Conservation (phyloP, 148 eudicot genomes). For the Fagopyrum esculentum region DNA sequence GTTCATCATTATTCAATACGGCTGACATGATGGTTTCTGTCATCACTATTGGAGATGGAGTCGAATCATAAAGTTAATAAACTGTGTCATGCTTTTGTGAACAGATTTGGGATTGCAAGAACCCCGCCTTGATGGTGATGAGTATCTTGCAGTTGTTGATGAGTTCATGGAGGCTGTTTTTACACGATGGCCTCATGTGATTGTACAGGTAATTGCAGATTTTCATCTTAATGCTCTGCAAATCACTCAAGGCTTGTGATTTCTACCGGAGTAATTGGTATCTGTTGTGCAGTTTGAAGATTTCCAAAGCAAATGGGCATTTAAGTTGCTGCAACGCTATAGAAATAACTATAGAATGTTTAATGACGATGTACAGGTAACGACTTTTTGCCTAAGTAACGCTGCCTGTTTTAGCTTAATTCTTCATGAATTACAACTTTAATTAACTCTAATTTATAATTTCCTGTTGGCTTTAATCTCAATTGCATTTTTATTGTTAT, state of each 20-base stretch:
- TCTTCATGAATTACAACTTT: neutral
- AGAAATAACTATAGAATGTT: conserved; percentile 88
- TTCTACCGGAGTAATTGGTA: neutral
- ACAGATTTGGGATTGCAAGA: conserved; percentile 93
- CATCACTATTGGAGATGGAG: neutral
- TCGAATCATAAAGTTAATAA: neutral
- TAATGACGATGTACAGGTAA: conserved; percentile 97
- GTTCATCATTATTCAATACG: neutral
- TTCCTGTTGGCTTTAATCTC: neutral
- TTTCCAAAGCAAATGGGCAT: conserved; percentile 99
- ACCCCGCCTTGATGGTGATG: conserved; percentile 93
- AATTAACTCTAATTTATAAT: neutral
- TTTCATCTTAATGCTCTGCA: conserved; percentile 7
- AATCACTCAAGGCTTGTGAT: neutral
- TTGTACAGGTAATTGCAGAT: conserved; percentile 61
- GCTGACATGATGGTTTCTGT: neutral
- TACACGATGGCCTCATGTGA: conserved; percentile 95
- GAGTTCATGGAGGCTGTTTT: conserved; percentile 97
- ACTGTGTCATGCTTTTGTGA: conserved; percentile 2
- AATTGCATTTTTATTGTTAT: neutral
- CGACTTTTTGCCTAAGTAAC: conserved; percentile 5
- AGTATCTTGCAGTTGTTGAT: conserved; percentile 80
- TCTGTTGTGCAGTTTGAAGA: conserved; percentile 78
- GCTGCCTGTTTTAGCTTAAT: neutral
- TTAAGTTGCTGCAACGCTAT: conserved; percentile 86